Base-by-base conservation (phyloP, 2,329 filamentous ascomycete genomes). In the Teratosphaeria zuluensis region DNA sequence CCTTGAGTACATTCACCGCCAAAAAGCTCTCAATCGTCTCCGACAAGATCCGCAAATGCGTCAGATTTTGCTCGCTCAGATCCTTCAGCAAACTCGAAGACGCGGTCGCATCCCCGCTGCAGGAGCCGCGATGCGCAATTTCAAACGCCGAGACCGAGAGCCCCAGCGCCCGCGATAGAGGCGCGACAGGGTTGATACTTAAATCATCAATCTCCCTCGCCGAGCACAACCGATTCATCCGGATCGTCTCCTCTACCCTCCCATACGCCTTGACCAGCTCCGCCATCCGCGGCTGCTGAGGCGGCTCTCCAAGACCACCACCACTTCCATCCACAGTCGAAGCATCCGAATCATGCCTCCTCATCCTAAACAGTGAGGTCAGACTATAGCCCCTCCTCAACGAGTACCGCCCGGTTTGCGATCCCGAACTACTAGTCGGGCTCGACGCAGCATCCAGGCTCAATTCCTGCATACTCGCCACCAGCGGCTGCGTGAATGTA, bases 11-110 rank as follows among this genome's bases (percentile, higher is more conserved):
- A 1, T 90, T 89, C 59, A 95, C 80, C 1, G 90, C 83, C 57
- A 92, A 82, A 72, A 94, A 97, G 0, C 92, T 92, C 32, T 88
- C 84, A 1, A 89, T 88, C 1, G 92, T 97, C 75, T 96, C 94
- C 1, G 90, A 86, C 28, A 97, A 78, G 31, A 97, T 86, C 54
- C 92, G 88, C 31, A 99, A 79, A 70, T 97, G 91, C 1, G 89
- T 94, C 60, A 99, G 77, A 1, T 84, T 82, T 70, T 95, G 86
- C 58, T 92, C 88, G 0, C 94, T 87, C 56, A 97, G 87, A 67
- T 87, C 91, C 64, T 92, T 88, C 21, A 97, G 74, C 53, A 97
- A 76, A 4, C 72, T 84, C 80, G 72, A 84, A 80, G 24, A 28
- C 24, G 57, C 89, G 87, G 53, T 83, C 81, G 63, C 88, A 83